Conservation (phyloP, 768 basidiomycete species). For the Psilocybe azurescens region DNA sequence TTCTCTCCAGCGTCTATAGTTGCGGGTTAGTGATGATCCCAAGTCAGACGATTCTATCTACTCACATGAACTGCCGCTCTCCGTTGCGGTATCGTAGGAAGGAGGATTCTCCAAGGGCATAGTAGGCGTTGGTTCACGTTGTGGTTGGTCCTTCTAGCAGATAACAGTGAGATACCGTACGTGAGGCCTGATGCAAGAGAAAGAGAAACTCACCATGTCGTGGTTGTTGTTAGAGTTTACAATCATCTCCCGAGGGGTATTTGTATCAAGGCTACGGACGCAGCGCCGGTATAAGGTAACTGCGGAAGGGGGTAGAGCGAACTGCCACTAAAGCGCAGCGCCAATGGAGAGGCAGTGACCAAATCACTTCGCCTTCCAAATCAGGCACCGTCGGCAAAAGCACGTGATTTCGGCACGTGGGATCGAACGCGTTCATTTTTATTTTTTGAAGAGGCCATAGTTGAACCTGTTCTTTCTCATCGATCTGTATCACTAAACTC, state of each 20-base stretch:
- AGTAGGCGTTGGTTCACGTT: slow-evolving; percentile 4
- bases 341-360: slow-evolving; percentile 9
- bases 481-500: slow-evolving; percentile 16
- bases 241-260: slow-evolving; percentile 26
- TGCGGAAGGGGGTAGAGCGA: slow-evolving; percentile 11
- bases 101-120: slow-evolving; percentile 48
- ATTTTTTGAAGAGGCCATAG: slow-evolving; percentile 5
- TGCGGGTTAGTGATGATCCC: neutral
- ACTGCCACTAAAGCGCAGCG: neutral
- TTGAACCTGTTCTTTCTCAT: slow-evolving; percentile 12
- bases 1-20: slow-evolving; percentile 5
- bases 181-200: neutral
- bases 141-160: slow-evolving; percentile 14
- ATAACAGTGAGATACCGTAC: neutral
- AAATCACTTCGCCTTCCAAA: slow-evolving; percentile 6
- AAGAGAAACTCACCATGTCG: slow-evolving; percentile 26
- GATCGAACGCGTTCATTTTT: slow-evolving; percentile 19
- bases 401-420: slow-evolving; percentile 21
- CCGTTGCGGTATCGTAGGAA: slow-evolving; percentile 48
- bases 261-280: slow-evolving; percentile 6
- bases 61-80: slow-evolving; percentile 34
- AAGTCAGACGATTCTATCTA: neutral
- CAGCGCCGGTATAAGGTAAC: slow-evolving; percentile 1
- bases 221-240: slow-evolving; percentile 25
- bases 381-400: slow-evolving; percentile 1